Conservation (phyloP, 345 rosid genomes). For the Hevea brasiliensis region DNA sequence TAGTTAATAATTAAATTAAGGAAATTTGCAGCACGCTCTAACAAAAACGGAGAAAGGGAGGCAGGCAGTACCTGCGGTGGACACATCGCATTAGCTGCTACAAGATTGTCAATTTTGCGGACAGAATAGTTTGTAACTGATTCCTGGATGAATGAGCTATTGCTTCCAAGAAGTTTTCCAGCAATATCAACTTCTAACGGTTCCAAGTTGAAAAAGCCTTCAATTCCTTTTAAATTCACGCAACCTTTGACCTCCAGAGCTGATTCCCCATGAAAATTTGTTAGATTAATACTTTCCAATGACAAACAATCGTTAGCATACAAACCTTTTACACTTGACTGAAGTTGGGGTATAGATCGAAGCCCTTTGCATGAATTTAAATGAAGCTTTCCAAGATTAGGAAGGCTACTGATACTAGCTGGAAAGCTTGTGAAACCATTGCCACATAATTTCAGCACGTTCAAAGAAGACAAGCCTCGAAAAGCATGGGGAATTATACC, state of each 20-base stretch:
- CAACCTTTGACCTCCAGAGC: not conserved
- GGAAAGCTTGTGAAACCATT: constrained; percentile 18
- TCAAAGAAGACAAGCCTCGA: not conserved
- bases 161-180: constrained; percentile 5
- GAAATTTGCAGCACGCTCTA: too few species aligned
- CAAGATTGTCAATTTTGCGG: not conserved
- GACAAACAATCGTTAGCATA: constrained; percentile 8
- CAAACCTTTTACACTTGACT: not conserved
- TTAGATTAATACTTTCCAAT: constrained; percentile 9
- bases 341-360: constrained; percentile 9
- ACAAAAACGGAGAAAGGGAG: not conserved
- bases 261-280: not conserved
- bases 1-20: too few species aligned
- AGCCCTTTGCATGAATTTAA: constrained; percentile 15
- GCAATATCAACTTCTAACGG: not conserved
- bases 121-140: not conserved
- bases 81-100: not conserved
- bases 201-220: constrained; percentile 17
- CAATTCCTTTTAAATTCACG: constrained; percentile 2
- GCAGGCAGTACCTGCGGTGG: constrained; percentile 15
- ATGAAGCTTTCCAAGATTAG: not conserved
- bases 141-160: not conserved
- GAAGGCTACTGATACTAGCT: constrained; percentile 4
- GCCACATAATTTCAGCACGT: constrained; percentile 15
- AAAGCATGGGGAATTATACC: constrained; percentile 10